phyloP scores from a whole-genome alignment of 163 green algal genomes.

The Scenedesmus sp. region DNA sequence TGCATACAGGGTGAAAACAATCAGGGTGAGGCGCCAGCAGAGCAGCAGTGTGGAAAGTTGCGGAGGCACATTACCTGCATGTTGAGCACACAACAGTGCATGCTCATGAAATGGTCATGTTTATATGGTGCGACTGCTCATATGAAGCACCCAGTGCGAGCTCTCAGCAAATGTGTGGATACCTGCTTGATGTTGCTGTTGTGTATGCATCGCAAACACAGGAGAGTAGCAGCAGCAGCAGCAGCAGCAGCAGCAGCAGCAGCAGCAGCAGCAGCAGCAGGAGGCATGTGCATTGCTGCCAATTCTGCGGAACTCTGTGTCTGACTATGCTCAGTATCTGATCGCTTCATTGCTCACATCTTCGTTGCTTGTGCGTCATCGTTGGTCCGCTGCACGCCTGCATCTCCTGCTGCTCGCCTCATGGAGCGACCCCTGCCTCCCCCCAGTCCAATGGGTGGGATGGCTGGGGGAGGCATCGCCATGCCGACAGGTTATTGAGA shows the following conservation, averaged over 20 bases:
- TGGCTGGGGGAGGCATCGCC: slow-evolving; percentile 20
- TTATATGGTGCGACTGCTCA: too few species aligned
- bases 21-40: neutral
- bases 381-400: slow-evolving; percentile 84
- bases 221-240: neutral
- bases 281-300: neutral
- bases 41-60: too few species aligned
- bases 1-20: neutral
- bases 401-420: slow-evolving; percentile 46
- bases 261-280: neutral
- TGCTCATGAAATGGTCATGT: too few species aligned
- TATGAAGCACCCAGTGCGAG: too few species aligned
- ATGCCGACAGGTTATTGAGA: neutral
- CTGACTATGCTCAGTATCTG: neutral
- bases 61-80: too few species aligned
- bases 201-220: too few species aligned
- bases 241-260: slow-evolving; percentile 9
- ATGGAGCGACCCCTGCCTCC: neutral
- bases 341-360: slow-evolving; percentile 68
- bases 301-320: neutral
- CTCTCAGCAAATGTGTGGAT: too few species aligned
- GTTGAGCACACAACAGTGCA: too few species aligned
- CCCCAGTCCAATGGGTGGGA: neutral
- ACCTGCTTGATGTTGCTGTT: too few species aligned
- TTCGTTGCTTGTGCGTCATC: slow-evolving; percentile 93